Percentiles rank a stretch among this genome's conserved stretches.
phyloP scores from a whole-genome alignment of 2,329 filamentous ascomycete species.

The Diatrype stigma region DNA sequence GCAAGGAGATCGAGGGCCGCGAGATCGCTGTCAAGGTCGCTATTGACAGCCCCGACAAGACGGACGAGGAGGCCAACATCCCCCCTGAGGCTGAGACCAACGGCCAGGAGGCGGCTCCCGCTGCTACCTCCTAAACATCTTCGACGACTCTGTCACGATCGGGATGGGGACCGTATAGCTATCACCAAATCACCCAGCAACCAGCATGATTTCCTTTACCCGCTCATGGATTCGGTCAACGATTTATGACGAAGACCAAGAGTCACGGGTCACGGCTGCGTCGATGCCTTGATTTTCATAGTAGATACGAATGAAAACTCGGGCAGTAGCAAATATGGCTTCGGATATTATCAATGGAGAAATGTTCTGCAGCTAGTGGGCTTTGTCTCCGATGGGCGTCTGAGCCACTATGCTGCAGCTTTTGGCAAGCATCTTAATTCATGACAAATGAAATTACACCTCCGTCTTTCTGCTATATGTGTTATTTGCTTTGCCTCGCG shows the following conservation, averaged over 20 bases:
- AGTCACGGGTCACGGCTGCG: constrained; percentile 16
- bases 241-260: constrained; percentile 12
- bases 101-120: constrained; percentile 34
- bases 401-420: constrained; percentile 16
- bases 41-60: constrained; percentile 98
- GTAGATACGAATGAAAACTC: constrained; percentile 22
- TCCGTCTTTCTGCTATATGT: constrained; percentile 7
- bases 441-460: constrained; percentile 30
- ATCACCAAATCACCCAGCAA: constrained; percentile 15
- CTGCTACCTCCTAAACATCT: constrained; percentile 28
- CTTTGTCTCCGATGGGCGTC: constrained; percentile 19
- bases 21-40: constrained; percentile 99
- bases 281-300: constrained; percentile 23
- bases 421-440: constrained; percentile 28
- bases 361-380: constrained; percentile 13
- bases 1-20: constrained; percentile 96
- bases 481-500: constrained; percentile 10
- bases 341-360: constrained; percentile 20
- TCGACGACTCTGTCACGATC: constrained; percentile 12
- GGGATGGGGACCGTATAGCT: constrained; percentile 16
- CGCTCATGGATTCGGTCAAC: constrained; percentile 17
- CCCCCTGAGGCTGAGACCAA: constrained; percentile 41
- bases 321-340: constrained; percentile 22
- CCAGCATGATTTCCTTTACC: constrained; percentile 19
- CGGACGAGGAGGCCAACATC: constrained; percentile 73